Base-by-base conservation (phyloP, 257 asterid species). In the Capsicum baccatum region DNA sequence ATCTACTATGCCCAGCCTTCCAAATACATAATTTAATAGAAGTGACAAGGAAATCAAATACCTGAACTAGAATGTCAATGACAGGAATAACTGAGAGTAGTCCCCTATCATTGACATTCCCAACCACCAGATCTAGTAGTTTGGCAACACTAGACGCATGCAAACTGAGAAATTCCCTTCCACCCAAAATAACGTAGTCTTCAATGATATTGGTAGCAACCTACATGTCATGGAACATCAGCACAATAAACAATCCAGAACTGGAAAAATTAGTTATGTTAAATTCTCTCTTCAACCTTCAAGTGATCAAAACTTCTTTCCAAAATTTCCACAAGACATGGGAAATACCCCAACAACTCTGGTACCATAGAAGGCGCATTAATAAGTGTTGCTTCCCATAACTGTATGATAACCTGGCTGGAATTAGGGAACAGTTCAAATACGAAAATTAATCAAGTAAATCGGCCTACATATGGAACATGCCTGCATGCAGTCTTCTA, bases 401-500 rank as follows among this genome's bases (percentile, higher is more conserved):
- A 89, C 99, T 97, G 94, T 89, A 84, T 47, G 86, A 89, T 42
- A 70, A 80, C 48, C 39, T 52, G 62, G 80, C 68, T 35, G 63
- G 64, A 66, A 66, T 83, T 47, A 83, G 68, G 37, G 73, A 21
- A 21, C 19, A 33, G 64, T 52, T 83, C 80, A 44, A 35, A 15
- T 16, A 39, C 52, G 79, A 66, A 37, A 58, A 83, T 56, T 67
- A 57, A 54, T 16, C 57, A 26, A 76, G 81, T 82, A 52, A 6
- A 86, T 48, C 57, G 84, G 79, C 47, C 71, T 21, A 48, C 5
- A 26, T 76, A 52, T 76, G 7, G 55, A 83, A 87, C 93, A 66
- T 67, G 92, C 99, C 99, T 90, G 94, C 97, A 97, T 87, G 92
- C 97, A 89, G 85, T 97, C 99, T 87, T 97, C 98, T 88, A 97